Evolutionary conservation across 441 rosid species (phyloP), one percentile per base, ranked within the genome.

Genomic region (Populus trichocarpa): DNA sequence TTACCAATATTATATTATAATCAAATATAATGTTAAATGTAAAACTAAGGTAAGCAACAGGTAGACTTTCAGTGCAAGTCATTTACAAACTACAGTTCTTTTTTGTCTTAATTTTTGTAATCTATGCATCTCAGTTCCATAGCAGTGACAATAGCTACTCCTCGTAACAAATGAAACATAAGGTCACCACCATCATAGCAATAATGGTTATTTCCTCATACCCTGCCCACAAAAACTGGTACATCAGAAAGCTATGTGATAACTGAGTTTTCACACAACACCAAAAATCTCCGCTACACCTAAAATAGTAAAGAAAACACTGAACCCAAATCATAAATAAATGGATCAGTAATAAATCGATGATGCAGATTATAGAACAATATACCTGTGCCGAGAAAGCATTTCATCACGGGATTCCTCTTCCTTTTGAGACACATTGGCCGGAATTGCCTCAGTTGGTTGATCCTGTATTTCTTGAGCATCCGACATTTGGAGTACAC

Each of bases 351-450:
- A 46, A 46, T 14, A 13, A 68, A 75, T 12, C 4, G 13, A 36
- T 32, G 35, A 38, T 1, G 28, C 18, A 72, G 28, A 77, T 13
- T 10, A 77, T n/a, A 35, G 42, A 72, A 6, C 14, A 23, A 12
- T 57, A 72, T 50, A 86, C 93, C 89, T 87, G 84, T 89, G 93
- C 88, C 95, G 85, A 23, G 89, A 83, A 40, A 89, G 90, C 86
- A 91, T 86, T 84, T 91, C 95, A 79, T 88, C 91, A 8, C 88
- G 82, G 68, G 83, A 84, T 83, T 89, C 93, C 76, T 73, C 78
- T 63, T 75, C 72, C 73, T 73, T 75, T 63, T 53, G 75, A 72
- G 79, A 73, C 69, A 78, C 84, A 71, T 38, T 36, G 26, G 65
- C 82, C 12, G 64, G 76, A 40, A 38, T 30, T 30, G 35, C 77